A percentile compares a stretch with the other conserved stretches of the same genome.
Conservation (phyloP, 495 filamentous ascomycete genomes). For the Ramalina intermedia region DNA sequence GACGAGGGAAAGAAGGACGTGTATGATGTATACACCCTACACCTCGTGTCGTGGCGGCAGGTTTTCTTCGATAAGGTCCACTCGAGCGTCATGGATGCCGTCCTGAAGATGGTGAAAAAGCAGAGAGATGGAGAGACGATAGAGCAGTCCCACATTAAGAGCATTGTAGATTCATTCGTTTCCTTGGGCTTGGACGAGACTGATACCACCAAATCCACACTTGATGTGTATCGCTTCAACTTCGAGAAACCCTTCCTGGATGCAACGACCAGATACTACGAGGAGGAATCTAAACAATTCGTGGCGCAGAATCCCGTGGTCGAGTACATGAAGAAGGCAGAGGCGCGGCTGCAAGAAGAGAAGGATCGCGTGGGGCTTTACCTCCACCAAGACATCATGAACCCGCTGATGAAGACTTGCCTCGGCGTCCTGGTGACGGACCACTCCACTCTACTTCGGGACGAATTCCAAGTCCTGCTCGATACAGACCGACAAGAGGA, state of each 20-base stretch:
- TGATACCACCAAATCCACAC: conserved; percentile 82
- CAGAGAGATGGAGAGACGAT: conserved; percentile 97
- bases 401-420: conserved; percentile 71
- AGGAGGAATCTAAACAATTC: conserved; percentile 84
- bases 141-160: conserved; percentile 91
- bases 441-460: conserved; percentile 69
- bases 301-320: conserved; percentile 94
- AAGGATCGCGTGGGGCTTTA: conserved; percentile 89
- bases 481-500: conserved; percentile 93
- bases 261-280: conserved; percentile 74
- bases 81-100: conserved; percentile 83
- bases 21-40: conserved; percentile 94
- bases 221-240: conserved; percentile 82
- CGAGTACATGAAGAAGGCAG: conserved; percentile 99
- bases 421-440: conserved; percentile 78
- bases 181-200: conserved; percentile 88
- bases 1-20: conserved; percentile 98
- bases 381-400: conserved; percentile 74
- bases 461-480: conserved; percentile 92
- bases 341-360: conserved; percentile 80
- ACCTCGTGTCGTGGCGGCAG: conserved; percentile 85
- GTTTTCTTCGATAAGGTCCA: conserved; percentile 78
- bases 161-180: conserved; percentile 92
- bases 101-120: conserved; percentile 91
- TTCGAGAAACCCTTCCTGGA: conserved; percentile 88